A percentile compares a stretch with the other conserved stretches of the same genome.
Conservation (phyloP, 2,329 filamentous ascomycete genomes). For the Tympanopsis confertula region DNA sequence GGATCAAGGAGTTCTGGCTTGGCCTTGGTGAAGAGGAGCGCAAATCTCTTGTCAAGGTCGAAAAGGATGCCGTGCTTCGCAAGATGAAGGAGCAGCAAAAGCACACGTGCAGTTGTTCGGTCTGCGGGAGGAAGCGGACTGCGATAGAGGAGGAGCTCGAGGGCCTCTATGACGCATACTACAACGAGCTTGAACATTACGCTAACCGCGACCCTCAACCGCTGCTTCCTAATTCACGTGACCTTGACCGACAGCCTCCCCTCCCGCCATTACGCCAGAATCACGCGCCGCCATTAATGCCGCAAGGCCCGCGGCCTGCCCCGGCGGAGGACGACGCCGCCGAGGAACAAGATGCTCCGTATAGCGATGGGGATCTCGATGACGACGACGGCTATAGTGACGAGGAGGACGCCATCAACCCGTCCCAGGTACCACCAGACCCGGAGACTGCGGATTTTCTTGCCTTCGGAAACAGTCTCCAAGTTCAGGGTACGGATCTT, state of each 20-base stretch:
- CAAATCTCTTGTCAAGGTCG: conserved; percentile 89
- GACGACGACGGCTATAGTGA: conserved; percentile 59
- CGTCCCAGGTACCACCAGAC: conserved; percentile 9
- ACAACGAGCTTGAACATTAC: conserved; percentile 94
- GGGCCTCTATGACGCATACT: conserved; percentile 95
- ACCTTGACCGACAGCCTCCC: conserved; percentile 42
- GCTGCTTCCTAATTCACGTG: conserved; percentile 57
- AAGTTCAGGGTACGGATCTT: conserved; percentile 66
- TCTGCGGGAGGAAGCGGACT: conserved; percentile 88
- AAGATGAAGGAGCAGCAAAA: conserved; percentile 99
- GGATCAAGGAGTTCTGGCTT: conserved; percentile 97
- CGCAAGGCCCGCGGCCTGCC: too few relatives aligned
- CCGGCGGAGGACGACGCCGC: conserved; percentile 36
- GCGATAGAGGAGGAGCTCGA: conserved; percentile 97
- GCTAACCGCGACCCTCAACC: conserved; percentile 69
- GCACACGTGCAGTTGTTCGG: conserved; percentile 94
- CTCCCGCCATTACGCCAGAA: conserved; percentile 44
- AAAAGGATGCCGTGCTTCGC: conserved; percentile 92
- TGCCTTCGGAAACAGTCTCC: conserved; percentile 92
- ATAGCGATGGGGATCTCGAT: conserved; percentile 57
- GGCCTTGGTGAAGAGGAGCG: conserved; percentile 87
- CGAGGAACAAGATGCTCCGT: conserved; percentile 42
- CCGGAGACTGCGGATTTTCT: conserved; percentile 75
- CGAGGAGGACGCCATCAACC: conserved; percentile 44
- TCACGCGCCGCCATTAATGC: too few relatives aligned